phyloP scores from a whole-genome alignment of 2,329 filamentous ascomycete species.

The Ascochyta clinopodiicola region DNA sequence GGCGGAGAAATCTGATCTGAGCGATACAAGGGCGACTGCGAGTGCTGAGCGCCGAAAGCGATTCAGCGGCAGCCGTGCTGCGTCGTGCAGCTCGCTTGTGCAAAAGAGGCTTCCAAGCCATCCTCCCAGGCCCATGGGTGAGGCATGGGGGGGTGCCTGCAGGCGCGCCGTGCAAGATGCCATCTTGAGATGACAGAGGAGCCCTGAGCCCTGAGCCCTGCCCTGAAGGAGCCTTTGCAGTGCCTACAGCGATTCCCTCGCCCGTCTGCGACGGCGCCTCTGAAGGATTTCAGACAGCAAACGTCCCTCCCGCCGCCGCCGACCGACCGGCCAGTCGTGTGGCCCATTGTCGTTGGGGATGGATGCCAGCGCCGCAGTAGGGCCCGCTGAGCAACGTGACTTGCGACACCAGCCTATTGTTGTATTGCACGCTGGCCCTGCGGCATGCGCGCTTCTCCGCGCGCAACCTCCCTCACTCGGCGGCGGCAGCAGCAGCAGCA shows the following conservation, averaged over 20 bases:
- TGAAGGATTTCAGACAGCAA: constrained; percentile 26
- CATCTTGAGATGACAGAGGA: constrained; percentile 22
- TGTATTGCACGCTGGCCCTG: not conserved
- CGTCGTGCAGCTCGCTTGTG: constrained; percentile 35
- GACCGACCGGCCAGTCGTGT: not conserved
- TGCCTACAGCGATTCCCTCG: constrained; percentile 19
- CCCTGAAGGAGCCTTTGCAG: constrained; percentile 6
- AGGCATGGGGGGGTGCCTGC: constrained; percentile 9
- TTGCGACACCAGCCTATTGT: constrained; percentile 30
- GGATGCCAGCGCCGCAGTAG: constrained; percentile 8
- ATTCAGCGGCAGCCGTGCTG: constrained; percentile 22
- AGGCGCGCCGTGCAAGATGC: constrained; percentile 31
- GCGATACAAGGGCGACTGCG: constrained; percentile 25
- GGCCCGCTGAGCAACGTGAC: constrained; percentile 25
- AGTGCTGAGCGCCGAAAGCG: constrained; percentile 25
- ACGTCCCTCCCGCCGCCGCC: constrained; percentile 26
- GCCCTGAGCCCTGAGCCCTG: not conserved
- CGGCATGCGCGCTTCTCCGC: constrained; percentile 33
- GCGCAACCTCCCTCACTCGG: constrained; percentile 7
- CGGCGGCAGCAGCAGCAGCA: constrained; percentile 15
- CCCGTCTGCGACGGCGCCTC: not conserved
- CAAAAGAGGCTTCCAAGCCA: constrained; percentile 29
- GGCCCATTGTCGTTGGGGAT: not conserved
- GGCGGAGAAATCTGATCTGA: constrained; percentile 14
- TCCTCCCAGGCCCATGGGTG: constrained; percentile 34